Base-by-base conservation (phyloP, 2,329 filamentous ascomycete genomes). In the Samsoniella hepiali region DNA sequence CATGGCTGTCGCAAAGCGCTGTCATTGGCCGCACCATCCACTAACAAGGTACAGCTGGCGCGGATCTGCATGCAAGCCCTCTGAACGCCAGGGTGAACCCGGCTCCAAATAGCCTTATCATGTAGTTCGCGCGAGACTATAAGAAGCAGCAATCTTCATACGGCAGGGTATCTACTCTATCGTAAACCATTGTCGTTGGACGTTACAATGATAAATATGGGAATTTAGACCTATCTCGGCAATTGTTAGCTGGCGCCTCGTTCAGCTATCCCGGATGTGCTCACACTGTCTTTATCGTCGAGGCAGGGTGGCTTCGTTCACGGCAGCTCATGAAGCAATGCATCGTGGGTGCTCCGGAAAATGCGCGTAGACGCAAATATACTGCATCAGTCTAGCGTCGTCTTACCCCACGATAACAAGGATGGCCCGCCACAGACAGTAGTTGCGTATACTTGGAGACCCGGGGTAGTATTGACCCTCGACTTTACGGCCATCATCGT, bases 1-100 rank as follows among this genome's bases (percentile, higher is more conserved):
- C 13, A 7, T 57, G 54, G 54, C 54, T 31, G 54, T 57, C 54
- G 54, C 40, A 57, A 57, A 45, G n/a, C 13, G 27, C 40, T 9
- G 2, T 38, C 22, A 57, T 57, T 57, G 54, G 54, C 5, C 17
- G 7, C 3, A 45, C 3, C 5, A 11, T 34, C 13, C 38, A 29
- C 27, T 57, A 22, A 22, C 22, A 22, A 22, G 22, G 22, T 22
- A 11, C 9, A 34, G 15, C 36, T 13, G 27, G 27, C 22, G 5
- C 40, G 32, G 42, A 29, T 44, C 22, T n/a, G 22, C 54, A 44
- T 31, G 38, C 40, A 8, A 44, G 27, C 34, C 32, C 32, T 17
- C 9, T n/a, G n/a, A 5, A 45, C 32, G 27, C 13, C 22, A 27
- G 5, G 7, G 38, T 17, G 11, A 13, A 44, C 13, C 15, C 11